Evolutionary conservation across 306 rosid genomes (phyloP).

Genomic region (Cajanus cajan): DNA sequence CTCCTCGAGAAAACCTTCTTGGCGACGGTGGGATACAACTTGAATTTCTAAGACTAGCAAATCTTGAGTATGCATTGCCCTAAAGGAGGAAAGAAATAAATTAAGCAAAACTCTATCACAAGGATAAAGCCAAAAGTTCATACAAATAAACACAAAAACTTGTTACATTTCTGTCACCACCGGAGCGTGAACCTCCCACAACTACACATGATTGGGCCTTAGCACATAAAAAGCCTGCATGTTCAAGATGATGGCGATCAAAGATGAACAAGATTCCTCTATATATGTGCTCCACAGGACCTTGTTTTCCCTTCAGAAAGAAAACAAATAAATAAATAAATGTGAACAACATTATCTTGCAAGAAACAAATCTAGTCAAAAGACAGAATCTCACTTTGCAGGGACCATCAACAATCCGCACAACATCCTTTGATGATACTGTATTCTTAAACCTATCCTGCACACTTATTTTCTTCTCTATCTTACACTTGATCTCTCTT

Average conservation of each 20-base stretch:
- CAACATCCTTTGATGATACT: slow-evolving; percentile 79
- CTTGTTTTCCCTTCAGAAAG: slow-evolving; percentile 83
- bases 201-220: slow-evolving; percentile 86
- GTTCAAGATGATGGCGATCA: slow-evolving; percentile 99
- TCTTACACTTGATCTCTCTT: slow-evolving; percentile 89
- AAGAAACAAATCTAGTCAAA: slow-evolving; percentile 26
- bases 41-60: slow-evolving; percentile 59
- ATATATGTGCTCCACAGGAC: slow-evolving; percentile 95
- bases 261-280: slow-evolving; percentile 79
- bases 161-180: slow-evolving; percentile 81
- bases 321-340: not conserved
- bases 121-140: not conserved
- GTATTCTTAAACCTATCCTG: slow-evolving; percentile 79
- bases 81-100: slow-evolving; percentile 23
- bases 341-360: slow-evolving; percentile 12
- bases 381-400: slow-evolving; percentile 64
- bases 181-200: slow-evolving; percentile 93
- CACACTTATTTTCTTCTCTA: slow-evolving; percentile 79
- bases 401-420: slow-evolving; percentile 86
- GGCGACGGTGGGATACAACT: slow-evolving; percentile 84
- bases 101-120: slow-evolving; percentile 9
- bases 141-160: not conserved
- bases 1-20: slow-evolving; percentile 76
- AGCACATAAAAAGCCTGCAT: slow-evolving; percentile 93
- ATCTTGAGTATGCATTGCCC: slow-evolving; percentile 82